A percentile compares a stretch with the other conserved stretches of the same genome.
phyloP scores from a whole-genome alignment of 2,329 filamentous ascomycete species.

The Hypomyces perniciosus region DNA sequence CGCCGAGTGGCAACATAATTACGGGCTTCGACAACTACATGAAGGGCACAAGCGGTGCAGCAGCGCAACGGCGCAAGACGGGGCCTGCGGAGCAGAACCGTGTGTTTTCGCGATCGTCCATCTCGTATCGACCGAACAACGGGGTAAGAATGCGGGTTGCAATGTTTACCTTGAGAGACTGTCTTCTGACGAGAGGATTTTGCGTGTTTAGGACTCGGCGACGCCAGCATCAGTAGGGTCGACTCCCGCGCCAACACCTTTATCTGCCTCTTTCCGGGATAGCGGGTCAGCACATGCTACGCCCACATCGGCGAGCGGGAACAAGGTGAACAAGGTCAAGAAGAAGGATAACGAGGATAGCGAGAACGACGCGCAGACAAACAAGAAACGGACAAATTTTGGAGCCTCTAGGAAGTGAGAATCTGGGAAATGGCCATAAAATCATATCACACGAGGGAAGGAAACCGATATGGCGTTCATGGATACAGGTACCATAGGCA shows the following conservation, averaged over 20 bases:
- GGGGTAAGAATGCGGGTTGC: conserved; percentile 22
- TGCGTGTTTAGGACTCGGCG: conserved; percentile 31
- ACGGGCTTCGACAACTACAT: conserved; percentile 98
- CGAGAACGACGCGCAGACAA: conserved; percentile 49
- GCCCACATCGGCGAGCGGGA: conserved; percentile 46
- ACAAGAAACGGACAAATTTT: conserved; percentile 54
- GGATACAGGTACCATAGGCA: no score
- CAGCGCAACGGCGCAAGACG: conserved; percentile 57
- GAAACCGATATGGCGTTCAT: no score
- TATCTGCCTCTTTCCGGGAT: conserved; percentile 49
- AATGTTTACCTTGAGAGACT: not conserved
- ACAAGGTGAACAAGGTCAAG: conserved; percentile 46
- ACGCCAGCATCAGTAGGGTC: conserved; percentile 37
- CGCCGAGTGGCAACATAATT: conserved; percentile 87
- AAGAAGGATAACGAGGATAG: conserved; percentile 52
- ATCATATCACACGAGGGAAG: no score
- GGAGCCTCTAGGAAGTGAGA: conserved; percentile 47
- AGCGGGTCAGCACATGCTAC: conserved; percentile 47
- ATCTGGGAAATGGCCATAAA: not conserved
- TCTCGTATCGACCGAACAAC: conserved; percentile 49
- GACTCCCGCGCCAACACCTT: conserved; percentile 44
- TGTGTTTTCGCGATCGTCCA: conserved; percentile 64
- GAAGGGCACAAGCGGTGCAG: conserved; percentile 68
- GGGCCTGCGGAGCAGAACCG: conserved; percentile 63
- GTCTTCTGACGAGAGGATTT: not conserved